Evolutionary conservation across 371 early-diverging fungal genomes (phyloP), one percentile per base, ranked within the genome.

Genomic region (Blyttiomyces sp.): DNA sequence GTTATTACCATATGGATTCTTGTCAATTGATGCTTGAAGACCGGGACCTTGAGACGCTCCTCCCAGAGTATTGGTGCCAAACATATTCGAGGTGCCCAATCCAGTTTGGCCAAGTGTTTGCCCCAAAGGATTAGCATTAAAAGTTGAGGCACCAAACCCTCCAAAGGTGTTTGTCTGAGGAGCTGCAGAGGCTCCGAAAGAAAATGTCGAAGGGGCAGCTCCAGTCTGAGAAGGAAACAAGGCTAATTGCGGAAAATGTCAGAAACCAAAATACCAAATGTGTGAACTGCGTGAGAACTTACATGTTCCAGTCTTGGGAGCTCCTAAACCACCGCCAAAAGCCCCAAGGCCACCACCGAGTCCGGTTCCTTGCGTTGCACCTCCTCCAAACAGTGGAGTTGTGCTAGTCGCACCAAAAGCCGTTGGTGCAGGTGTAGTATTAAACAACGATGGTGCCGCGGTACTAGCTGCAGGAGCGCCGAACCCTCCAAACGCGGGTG

Each of bases 1-100:
- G 53, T 86, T 91, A 54, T 71, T 74, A 35, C 94, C 94, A 61
- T 93, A 95, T 7, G 94, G 91, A 54, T 85, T 85, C 45, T 81
- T 77, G 55, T 92, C 92, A 48, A 93, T 85, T 21, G 84, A 78
- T 1, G 94, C 91, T 21, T 82, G 75, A 50, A 92, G 63, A 45
- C 13, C 30, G 44, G 24, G 31, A 45, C 48, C 26, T 30, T 1
- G 28, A 43, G 17, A 4, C 13, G 13, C 57, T 57, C 48, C 60
- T 74, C 70, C 63, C 82, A 72, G 51, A 77, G 53, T 54, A 26
- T n/a, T 45, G 44, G 30, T 54, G 67, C 62, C 80, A 70, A 46
- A 50, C 6, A 45, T 60, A 1, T 61, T 49, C 11, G 70, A 39
- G 19, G 72, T 56, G 16, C 59, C 54, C 17, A 54, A 50, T 1